Base-by-base conservation (phyloP, 371 early-diverging fungal genomes). In the Rhizopus arrhizus region DNA sequence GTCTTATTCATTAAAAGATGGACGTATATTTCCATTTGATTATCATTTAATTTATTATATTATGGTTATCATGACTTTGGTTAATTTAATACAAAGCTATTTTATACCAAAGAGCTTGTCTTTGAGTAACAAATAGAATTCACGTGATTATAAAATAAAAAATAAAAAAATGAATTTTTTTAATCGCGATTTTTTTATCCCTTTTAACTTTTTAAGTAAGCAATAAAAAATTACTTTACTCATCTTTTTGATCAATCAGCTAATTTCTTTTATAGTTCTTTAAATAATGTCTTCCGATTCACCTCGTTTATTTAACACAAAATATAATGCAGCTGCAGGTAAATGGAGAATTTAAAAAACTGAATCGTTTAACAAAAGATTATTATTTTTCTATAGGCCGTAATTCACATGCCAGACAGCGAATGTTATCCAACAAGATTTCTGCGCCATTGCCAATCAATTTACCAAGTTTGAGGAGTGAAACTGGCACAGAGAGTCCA, bases 11-110 rank as follows among this genome's bases (percentile, higher is more conserved):
- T 63, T 88, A 3, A 68, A 66, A 5, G 77, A 74, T 45, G 81
- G 75, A n/a, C 69, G 75, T n/a, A 34, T 38, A 6, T 90, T 75
- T 53, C 90, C 90, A 0, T 82, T 87, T 57, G 85, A 89, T 55
- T 77, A 82, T 51, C 84, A 82, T 58, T 70, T 89, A 43, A 80
- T 88, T 8, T 83, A 84, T 46, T 77, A 85, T 68, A 38, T 80
- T 22, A 75, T 83, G 40, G 76, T 53, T 8, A 58, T 68, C 0
- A 53, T 83, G 33, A 43, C 78, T 6, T 13, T 77, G 12, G 8
- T 77, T 15, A 57, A 70, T 4, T 70, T 77, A n/a, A 8, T 80
- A 0, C 81, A 81, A 35, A 78, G 72, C 40, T 64, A 67, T 31
- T 65, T 59, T 12, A 77, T 83, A 38, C 81, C 84, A 4, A 35